These are phyloP conservation scores for Halenospora varia DNA, from an alignment of 495 filamentous ascomycete genomes.

Conservation along the genomic window DNA sequence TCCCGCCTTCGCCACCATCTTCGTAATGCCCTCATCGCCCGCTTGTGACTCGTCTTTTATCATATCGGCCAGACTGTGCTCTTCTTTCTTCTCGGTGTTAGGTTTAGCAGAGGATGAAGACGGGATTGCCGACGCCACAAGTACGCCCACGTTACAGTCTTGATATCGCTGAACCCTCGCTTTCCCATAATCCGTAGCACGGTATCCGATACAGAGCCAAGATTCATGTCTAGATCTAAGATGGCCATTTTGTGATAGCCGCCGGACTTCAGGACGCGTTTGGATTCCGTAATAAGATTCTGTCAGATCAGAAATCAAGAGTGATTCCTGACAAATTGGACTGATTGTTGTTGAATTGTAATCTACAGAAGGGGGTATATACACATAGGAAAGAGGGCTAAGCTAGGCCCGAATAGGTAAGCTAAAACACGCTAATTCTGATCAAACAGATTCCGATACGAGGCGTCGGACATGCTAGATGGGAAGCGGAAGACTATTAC, in stretches of 20 bases:
- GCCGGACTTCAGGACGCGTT: constrained; percentile 83
- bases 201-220: constrained; percentile 74
- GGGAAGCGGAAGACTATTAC: constrained; percentile 87
- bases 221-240: constrained; percentile 75
- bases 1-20: constrained; percentile 90
- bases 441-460: constrained; percentile 76
- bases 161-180: constrained; percentile 78
- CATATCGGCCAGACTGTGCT: constrained; percentile 61
- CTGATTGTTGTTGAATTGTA: too few species aligned
- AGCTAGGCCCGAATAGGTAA: too few species aligned
- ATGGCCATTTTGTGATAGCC: constrained; percentile 86
- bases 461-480: constrained; percentile 60
- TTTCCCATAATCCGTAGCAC: constrained; percentile 71
- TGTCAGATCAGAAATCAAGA: too few species aligned
- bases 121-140: constrained; percentile 69
- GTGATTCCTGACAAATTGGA: too few species aligned
- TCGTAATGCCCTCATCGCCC: constrained; percentile 76
- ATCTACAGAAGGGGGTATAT: too few species aligned
- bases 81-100: constrained; percentile 27
- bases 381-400: too few species aligned
- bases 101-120: too few species aligned
- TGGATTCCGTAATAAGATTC: constrained; percentile 81
- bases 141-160: constrained; percentile 84
- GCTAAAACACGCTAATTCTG: too few species aligned
- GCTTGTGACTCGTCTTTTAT: constrained; percentile 60